phyloP scores from a whole-genome alignment of 2,329 filamentous ascomycete genomes.

The Fusarium agapanthi region DNA sequence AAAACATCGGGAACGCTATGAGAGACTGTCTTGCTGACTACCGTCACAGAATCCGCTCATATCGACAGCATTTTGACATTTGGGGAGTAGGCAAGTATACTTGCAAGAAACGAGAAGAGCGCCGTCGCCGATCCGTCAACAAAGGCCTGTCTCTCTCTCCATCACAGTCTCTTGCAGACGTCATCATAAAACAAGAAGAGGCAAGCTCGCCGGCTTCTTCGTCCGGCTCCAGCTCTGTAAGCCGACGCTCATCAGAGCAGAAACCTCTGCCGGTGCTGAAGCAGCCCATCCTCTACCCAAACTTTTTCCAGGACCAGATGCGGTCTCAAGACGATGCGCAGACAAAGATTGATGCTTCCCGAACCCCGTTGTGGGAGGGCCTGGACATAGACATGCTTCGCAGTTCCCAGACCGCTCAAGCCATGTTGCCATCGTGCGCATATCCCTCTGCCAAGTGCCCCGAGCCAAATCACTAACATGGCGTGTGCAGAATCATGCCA shows the following conservation, averaged over 20 bases:
- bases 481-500: constrained; percentile 9
- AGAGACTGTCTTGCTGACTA: not conserved
- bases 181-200: not conserved
- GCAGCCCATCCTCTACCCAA: not conserved
- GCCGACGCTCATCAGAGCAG: constrained; percentile 29
- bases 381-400: constrained; percentile 3
- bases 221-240: constrained; percentile 5
- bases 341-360: constrained; percentile 8
- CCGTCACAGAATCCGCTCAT: constrained; percentile 51
- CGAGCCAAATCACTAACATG: not conserved
- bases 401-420: not conserved
- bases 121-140: constrained; percentile 19
- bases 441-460: not conserved
- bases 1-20: not conserved
- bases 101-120: constrained; percentile 45
- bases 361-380: constrained; percentile 2
- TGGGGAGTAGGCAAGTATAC: constrained; percentile 61
- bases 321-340: constrained; percentile 1
- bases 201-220: constrained; percentile 12
- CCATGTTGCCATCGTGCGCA: constrained; percentile 26
- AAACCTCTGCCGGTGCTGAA: constrained; percentile 23
- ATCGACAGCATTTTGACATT: constrained; percentile 56
- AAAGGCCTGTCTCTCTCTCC: constrained; percentile 27
- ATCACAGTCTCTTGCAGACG: constrained; percentile 18
- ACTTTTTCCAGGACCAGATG: constrained; percentile 6